phyloP scores from a whole-genome alignment of 2,329 filamentous ascomycete species.

The Gaeumannomyces sp. region DNA sequence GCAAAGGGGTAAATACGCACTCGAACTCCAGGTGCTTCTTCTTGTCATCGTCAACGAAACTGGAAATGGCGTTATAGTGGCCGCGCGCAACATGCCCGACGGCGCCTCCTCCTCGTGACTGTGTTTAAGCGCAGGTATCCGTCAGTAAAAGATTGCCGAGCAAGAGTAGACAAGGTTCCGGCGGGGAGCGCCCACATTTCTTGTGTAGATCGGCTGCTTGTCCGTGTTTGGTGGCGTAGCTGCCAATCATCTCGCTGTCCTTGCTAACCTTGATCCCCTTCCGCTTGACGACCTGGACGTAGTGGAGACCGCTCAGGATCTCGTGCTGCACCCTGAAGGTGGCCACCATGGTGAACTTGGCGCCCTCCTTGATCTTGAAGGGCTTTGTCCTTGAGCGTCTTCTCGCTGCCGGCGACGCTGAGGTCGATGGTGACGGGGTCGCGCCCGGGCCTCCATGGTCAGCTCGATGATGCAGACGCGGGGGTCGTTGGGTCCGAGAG shows the following conservation, averaged over 20 bases:
- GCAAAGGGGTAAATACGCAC: constrained; percentile 10
- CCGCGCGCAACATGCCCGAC: constrained; percentile 84
- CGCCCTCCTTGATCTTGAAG: constrained; percentile 96
- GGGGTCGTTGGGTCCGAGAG: constrained; percentile 71
- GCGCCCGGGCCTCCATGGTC: constrained; percentile 77
- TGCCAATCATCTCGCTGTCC: constrained; percentile 97
- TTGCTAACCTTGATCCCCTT: constrained; percentile 84
- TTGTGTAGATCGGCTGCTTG: constrained; percentile 80
- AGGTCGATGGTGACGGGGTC: constrained; percentile 85
- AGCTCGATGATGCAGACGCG: constrained; percentile 93
- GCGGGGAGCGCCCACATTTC: constrained; percentile 66
- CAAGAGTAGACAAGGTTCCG: neutral
- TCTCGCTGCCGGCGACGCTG: constrained; percentile 64
- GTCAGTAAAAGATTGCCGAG: neutral
- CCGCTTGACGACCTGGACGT: constrained; percentile 88
- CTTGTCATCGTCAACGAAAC: constrained; percentile 93
- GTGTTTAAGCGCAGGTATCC: constrained; percentile 3
- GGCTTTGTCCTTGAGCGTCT: constrained; percentile 80
- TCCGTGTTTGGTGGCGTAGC: constrained; percentile 90
- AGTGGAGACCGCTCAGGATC: constrained; percentile 91
- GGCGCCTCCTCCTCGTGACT: constrained; percentile 94
- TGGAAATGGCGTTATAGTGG: constrained; percentile 82
- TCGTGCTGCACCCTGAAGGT: constrained; percentile 95
- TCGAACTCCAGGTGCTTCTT: constrained; percentile 86
- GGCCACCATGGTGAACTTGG: constrained; percentile 89